Percentiles rank a stretch among this genome's conserved stretches.
Conservation (phyloP, 2,329 filamentous ascomycete genomes). For the Aspergillus niger region DNA sequence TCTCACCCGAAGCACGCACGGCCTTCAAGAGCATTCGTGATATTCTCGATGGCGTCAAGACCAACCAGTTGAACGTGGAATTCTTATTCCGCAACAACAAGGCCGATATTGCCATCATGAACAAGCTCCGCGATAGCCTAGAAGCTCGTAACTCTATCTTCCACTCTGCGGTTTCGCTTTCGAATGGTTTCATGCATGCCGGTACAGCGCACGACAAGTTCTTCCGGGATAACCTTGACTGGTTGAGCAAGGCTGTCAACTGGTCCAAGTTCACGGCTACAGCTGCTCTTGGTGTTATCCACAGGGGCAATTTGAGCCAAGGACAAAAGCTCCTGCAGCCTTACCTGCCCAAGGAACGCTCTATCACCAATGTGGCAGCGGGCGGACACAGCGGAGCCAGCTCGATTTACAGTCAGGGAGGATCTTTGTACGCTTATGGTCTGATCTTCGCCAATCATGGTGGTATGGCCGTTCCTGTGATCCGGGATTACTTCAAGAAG, state of each 20-base stretch:
- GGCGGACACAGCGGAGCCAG: constrained; percentile 63
- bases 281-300: constrained; percentile 92
- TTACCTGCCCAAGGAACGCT: constrained; percentile 75
- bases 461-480: constrained; percentile 68
- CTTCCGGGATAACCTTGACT: constrained; percentile 96
- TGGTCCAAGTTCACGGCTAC: constrained; percentile 99
- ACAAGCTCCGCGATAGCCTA: constrained; percentile 93
- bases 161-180: constrained; percentile 95
- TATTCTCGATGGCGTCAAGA: constrained; percentile 84
- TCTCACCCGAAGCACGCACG: constrained; percentile 54
- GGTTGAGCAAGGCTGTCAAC: constrained; percentile 97
- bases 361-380: constrained; percentile 57
- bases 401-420: constrained; percentile 93
- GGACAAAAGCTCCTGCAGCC: constrained; percentile 91
- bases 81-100: constrained; percentile 96
- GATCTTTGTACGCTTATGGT: constrained; percentile 91
- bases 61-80: constrained; percentile 91
- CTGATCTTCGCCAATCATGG: constrained; percentile 98
- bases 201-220: constrained; percentile 98
- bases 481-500: constrained; percentile 52
- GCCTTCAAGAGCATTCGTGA: constrained; percentile 60
- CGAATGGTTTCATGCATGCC: constrained; percentile 99
- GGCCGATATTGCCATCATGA: constrained; percentile 86
- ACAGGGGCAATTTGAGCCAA: constrained; percentile 90
- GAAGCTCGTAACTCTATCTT: constrained; percentile 98